Conservation (phyloP, 129 eudicot genomes). For the Escallonia herrerae region DNA sequence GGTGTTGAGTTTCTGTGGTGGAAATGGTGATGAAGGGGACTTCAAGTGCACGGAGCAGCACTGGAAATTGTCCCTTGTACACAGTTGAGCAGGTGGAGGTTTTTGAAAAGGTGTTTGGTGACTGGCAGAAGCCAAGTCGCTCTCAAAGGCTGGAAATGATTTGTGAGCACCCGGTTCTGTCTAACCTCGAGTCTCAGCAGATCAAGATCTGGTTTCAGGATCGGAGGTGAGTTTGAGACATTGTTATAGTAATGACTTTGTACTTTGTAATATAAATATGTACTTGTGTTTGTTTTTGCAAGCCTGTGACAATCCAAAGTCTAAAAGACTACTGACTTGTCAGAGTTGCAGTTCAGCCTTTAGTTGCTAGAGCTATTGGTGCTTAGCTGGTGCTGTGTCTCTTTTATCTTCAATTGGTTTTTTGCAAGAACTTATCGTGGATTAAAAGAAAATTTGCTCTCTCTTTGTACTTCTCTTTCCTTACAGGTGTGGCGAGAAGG, state of each 20-base stretch:
- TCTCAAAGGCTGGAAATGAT: constrained; percentile 30
- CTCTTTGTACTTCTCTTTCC: neutral
- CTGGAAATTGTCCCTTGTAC: constrained; percentile 25
- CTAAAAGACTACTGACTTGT: neutral
- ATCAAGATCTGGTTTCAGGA: constrained; percentile 42
- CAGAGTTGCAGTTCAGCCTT: neutral
- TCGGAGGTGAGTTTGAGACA: constrained; percentile 23
- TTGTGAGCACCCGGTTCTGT: constrained; percentile 32
- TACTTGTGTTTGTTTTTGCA: neutral
- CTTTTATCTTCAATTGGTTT: neutral
- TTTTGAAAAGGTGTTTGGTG: constrained; percentile 35
- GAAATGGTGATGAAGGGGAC: constrained; percentile 5
- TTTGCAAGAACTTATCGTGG: neutral
- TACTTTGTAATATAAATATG: no score
- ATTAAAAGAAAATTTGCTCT: neutral
- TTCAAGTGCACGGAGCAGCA: neutral
- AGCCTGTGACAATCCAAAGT: neutral
- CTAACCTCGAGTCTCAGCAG: constrained; percentile 32
- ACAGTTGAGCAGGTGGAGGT: constrained; percentile 41
- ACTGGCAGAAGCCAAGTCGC: constrained; percentile 29
- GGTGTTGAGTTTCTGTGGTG: neutral
- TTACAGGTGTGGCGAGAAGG: constrained; percentile 7
- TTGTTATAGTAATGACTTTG: no score
- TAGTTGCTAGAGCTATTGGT: neutral
- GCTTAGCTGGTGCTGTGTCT: neutral